Evolutionary conservation across 371 early-diverging fungal genomes (phyloP), one percentile per base, ranked within the genome.

Genomic region (Zychaea mexicana): DNA sequence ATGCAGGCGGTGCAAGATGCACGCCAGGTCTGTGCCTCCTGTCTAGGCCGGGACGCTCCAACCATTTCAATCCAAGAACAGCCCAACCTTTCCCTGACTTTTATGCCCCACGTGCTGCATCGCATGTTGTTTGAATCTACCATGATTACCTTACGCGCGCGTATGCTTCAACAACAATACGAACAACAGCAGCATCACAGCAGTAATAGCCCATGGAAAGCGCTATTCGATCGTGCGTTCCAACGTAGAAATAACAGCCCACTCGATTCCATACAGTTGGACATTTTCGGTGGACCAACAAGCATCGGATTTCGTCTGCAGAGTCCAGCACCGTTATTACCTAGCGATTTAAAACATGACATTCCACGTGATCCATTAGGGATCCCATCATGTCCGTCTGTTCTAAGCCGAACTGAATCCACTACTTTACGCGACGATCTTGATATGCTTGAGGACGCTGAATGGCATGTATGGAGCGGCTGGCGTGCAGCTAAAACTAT

Each of bases 91-190:
- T 74, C 85, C 5, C 78, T 89, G 24, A 83, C 82, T 5, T 88
- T 85, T 65, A 79, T 89, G 26, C 88, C 87, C 4, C 83, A 80
- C 47, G 72, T 88, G 49, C 73, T 92, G 31, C 85, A 90, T 68
- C 81, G 90, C 61, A 82, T 90, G 57, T 71, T 91, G 33, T 90
- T 84, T 61, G 89, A 90, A 69, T 79, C 89, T 13, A 75, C 84
- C 53, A 77, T 86, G 39, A 74, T 88, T 36, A 83, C 90, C 0
- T 67, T 91, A 58, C 71, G 70, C 10, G 71, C 80, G 1, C 77
- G 84, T 12, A 57, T 58, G 28, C 13, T 87, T 46, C 80, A 80
- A 76, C 21, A 31, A 22, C 55, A 32, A 33, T 15, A 28, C 4
- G 55, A 70, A 76, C 49, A 81, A 72, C 52, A 76, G 75, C 49